Evolutionary conservation across 2,329 filamentous ascomycete genomes (phyloP), one percentile per base, ranked within the genome.

Genomic region (Colletotrichum sp.): DNA sequence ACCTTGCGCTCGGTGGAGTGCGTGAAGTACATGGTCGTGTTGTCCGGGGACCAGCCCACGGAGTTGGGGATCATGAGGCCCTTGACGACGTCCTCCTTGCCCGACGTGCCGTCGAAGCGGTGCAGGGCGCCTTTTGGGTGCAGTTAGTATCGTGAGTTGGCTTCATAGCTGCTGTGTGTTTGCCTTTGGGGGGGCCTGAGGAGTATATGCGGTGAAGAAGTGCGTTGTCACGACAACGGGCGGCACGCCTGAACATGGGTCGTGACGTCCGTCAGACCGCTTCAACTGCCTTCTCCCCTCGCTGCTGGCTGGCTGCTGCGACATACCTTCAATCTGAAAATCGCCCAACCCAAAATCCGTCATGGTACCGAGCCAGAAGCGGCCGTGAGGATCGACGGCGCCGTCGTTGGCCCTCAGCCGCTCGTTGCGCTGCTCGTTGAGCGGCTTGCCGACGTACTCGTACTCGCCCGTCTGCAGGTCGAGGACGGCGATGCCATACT

Each of bases 291-390:
- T 21, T 13, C n/a, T 13, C 4, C 44, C 2, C 36, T 36, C 34
- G 34, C 36, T 49, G 32, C 44, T 55, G 26, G 36, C 39, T 44
- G 39, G 39, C 60, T 44, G 49, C 36, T 21, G 49, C 84, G 65
- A 79, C 86, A 82, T 80, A 90, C 90, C 90, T 83, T 93, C 90
- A 62, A 91, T 87, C 80, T 92, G 87, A 71, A 95, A 94, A 5
- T 85, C 84, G 39, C 90, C 90, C 24, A 86, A 79, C 18, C 84
- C 85, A 80, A 92, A 91, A 81, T 98, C 95, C 78, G 95, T 97
- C 95, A 98, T 98, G 77, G 91, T 91, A 9, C 95, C 95, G 8
- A 96, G 89, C 94, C 95, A 98, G 86, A 96, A 97, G 39, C 95
- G 89, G 36, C 96, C 96, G 77, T 93, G 90, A 30, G 92, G 93